Evolutionary conservation across 2,329 filamentous ascomycete genomes (phyloP), one percentile per base, ranked within the genome.

Genomic region (Penicillium freii): DNA sequence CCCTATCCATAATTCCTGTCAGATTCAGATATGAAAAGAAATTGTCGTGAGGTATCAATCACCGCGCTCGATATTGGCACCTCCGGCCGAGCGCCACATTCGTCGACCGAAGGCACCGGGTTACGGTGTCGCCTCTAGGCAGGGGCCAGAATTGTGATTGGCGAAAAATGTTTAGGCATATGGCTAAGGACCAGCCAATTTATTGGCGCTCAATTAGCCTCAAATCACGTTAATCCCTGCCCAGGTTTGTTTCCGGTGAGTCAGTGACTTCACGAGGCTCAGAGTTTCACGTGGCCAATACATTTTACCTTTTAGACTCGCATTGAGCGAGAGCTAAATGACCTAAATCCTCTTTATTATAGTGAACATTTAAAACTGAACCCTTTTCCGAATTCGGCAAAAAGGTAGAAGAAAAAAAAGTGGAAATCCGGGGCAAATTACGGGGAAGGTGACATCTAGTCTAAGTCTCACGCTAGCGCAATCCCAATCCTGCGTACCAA

Each of bases 61-160:
- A 27, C 43, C 36, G 39, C 44, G 38, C 43, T 54, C 36, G 46
- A 47, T 34, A 38, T 46, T 46, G n/a, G 33, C 27, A 19, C 31
- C 25, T 33, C 29, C 5, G 17, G 31, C 31, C 9, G 9, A 34
- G 48, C 55, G 54, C 58, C 55, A 54, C 58, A 21, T 21, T 50
- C n/a, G 21, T 40, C n/a, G 13, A 44, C 43, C 10, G 36, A 46
- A 23, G 5, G 21, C 4, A 29, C 11, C 25, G 25, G 13, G 36
- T 29, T 46, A n/a, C 2, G 21, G 36, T 42, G 17, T 21, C 31
- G 10, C 21, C n/a, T 34, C 33, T 44, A 21, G 34, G 6, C 43
- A 39, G 17, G 21, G 34, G 19, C n/a, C 4, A 7, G 19, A 10
- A 21, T 25, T 48, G 8, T 54, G 43, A 54, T 54, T 54, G 25